Evolutionary conservation across 305 asterid genomes (phyloP).

Genomic region (Fraxinus platypoda): DNA sequence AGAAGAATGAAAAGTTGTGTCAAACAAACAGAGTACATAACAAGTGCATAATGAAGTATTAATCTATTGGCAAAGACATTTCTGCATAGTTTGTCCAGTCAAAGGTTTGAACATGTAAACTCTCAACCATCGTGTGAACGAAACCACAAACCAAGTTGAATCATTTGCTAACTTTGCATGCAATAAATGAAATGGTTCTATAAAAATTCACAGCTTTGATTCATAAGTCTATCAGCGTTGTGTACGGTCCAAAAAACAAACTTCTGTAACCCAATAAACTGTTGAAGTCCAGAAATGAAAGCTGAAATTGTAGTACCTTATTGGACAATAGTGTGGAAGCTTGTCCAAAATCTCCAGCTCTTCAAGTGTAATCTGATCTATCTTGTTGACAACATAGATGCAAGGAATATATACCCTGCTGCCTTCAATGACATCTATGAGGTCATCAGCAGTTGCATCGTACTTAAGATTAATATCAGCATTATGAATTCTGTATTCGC

Average conservation of each 20-base stretch:
- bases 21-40: neutral
- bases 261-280: neutral
- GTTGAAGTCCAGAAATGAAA: slow-evolving; percentile 1
- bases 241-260: neutral
- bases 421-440: slow-evolving; percentile 95
- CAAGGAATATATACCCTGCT: slow-evolving; percentile 91
- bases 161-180: neutral
- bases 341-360: slow-evolving; percentile 95
- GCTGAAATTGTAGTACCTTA: slow-evolving; percentile 53
- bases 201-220: neutral
- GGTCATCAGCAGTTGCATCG: slow-evolving; percentile 99
- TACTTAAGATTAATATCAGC: slow-evolving; percentile 83
- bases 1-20: neutral
- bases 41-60: neutral
- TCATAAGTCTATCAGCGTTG: neutral
- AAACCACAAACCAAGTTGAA: neutral
- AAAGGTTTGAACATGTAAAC: neutral
- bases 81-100: neutral
- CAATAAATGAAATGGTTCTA: slow-evolving; percentile 7
- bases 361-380: slow-evolving; percentile 94
- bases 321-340: slow-evolving; percentile 95
- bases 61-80: neutral
- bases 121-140: neutral
- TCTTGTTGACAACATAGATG: slow-evolving; percentile 86
- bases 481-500: slow-evolving; percentile 91